Conservation (phyloP, 306 rosid genomes). For the Trichosanthes truncata region DNA sequence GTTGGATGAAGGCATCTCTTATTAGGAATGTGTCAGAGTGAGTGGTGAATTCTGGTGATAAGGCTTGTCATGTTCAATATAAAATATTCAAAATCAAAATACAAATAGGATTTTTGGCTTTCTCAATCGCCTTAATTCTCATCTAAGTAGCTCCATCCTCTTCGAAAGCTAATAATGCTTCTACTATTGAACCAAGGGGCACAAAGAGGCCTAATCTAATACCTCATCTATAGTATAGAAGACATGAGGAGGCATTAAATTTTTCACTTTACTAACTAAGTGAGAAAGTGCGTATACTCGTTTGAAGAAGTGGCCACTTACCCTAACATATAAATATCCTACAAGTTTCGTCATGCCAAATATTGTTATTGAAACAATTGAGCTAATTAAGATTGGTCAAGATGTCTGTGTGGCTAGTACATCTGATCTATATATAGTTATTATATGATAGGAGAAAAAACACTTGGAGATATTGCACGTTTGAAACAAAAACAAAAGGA, state of each 20-base stretch:
- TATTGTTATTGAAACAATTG: not conserved
- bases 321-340: not conserved
- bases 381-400: not conserved
- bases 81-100: not conserved
- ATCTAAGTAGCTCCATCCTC: not conserved
- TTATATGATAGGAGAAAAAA: not conserved
- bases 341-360: not conserved
- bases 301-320: not conserved
- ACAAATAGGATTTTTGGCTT: not conserved
- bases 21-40: not conserved
- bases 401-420: not conserved
- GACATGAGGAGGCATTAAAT: not conserved
- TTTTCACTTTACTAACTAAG: not conserved
- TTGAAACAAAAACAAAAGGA: not conserved
- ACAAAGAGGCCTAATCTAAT: not conserved
- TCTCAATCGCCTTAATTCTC: not conserved
- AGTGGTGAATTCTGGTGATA: not conserved
- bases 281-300: not conserved
- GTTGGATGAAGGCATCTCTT: not conserved
- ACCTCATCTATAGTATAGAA: not conserved
- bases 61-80: not conserved
- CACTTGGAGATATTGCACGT: not conserved
- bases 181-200: not conserved
- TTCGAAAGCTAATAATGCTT: not conserved
- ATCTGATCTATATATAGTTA: not conserved